Evolutionary conservation across 371 early-diverging fungal species (phyloP).

Genomic region (Dipsacomyces acuminosporus): DNA sequence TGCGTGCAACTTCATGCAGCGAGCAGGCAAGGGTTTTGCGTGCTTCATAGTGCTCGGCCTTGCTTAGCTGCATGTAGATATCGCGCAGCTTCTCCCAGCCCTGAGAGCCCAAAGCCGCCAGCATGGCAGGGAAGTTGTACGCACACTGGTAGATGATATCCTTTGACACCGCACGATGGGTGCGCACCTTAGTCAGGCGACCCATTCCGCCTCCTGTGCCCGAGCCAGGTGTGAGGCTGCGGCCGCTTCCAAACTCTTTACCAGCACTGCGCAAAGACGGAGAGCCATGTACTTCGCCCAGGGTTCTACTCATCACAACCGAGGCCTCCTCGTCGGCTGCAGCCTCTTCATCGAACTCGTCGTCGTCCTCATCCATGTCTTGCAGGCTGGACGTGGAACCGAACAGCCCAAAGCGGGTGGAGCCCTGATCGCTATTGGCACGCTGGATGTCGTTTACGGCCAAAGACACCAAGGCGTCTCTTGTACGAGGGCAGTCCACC

Average conservation of each 20-base stretch:
- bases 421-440: constrained; percentile 14
- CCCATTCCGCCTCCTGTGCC: not conserved
- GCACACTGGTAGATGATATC: constrained; percentile 47
- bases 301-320: constrained; percentile 5
- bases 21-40: constrained; percentile 47
- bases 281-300: constrained; percentile 1
- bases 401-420: constrained; percentile 16
- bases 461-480: constrained; percentile 28
- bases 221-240: not conserved
- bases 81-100: constrained; percentile 48
- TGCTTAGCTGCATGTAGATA: constrained; percentile 44
- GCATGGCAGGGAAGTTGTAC: constrained; percentile 47
- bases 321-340: constrained; percentile 4
- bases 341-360: constrained; percentile 10
- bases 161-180: constrained; percentile 21
- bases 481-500: constrained; percentile 32
- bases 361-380: constrained; percentile 12
- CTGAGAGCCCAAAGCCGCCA: constrained; percentile 33
- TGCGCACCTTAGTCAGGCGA: not conserved
- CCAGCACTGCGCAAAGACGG: not conserved
- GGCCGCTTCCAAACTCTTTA: not conserved
- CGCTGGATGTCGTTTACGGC: constrained; percentile 28
- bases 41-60: constrained; percentile 43
- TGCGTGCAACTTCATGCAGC: constrained; percentile 47
- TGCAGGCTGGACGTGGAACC: constrained; percentile 20